Evolutionary conservation across 495 filamentous ascomycete genomes (phyloP).

Genomic region (Penicillium desertorum): DNA sequence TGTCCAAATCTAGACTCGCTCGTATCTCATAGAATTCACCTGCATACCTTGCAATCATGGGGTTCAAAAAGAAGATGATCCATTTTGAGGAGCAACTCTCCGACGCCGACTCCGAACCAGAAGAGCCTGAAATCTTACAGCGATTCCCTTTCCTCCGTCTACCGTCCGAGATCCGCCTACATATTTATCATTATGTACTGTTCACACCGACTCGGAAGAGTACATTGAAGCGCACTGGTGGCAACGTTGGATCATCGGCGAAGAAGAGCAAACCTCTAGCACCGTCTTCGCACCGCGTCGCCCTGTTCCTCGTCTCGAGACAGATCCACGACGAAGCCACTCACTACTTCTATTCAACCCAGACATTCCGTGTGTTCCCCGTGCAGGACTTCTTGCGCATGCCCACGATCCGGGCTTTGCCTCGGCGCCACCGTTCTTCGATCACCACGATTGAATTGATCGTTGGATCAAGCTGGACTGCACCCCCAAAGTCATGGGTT

Average conservation of each 20-base stretch:
- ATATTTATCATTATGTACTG: conserved; percentile 67
- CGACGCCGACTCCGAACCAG: conserved; percentile 15
- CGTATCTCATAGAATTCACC: conserved; percentile 5
- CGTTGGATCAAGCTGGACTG: conserved; percentile 77
- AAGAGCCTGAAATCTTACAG: conserved; percentile 8
- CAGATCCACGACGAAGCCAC: conserved; percentile 71
- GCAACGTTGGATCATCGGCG: conserved; percentile 69
- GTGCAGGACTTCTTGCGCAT: conserved; percentile 68
- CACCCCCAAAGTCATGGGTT: conserved; percentile 70
- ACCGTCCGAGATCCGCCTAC: conserved; percentile 71
- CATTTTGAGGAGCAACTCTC: conserved; percentile 20
- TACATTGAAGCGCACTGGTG: conserved; percentile 29
- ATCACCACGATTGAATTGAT: conserved; percentile 73
- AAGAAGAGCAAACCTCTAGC: conserved; percentile 64
- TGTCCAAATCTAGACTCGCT: conserved; percentile 8
- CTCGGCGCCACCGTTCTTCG: conserved; percentile 60
- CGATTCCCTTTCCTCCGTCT: conserved; percentile 76
- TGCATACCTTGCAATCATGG: conserved; percentile 22
- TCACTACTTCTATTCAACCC: conserved; percentile 69
- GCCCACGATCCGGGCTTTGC: conserved; percentile 44
- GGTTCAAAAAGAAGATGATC: conserved; percentile 19
- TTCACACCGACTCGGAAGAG: conserved; percentile 40
- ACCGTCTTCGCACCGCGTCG: conserved; percentile 49
- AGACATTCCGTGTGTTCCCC: conserved; percentile 77
- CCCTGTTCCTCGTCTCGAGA: conserved; percentile 61